phyloP scores from a whole-genome alignment of 257 asterid genomes.

The Penstemon davidsonii region DNA sequence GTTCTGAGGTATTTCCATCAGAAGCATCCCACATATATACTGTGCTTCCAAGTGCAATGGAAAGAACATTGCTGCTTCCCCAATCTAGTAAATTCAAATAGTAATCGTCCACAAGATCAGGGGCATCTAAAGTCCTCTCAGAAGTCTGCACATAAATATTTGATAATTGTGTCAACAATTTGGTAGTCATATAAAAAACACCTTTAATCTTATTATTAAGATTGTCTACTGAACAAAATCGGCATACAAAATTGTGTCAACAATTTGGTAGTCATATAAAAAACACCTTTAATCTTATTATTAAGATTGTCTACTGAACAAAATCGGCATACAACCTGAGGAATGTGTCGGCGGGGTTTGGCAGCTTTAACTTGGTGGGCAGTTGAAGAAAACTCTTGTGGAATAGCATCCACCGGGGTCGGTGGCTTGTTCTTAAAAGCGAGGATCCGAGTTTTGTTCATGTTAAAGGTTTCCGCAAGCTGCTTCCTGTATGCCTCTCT shows the following conservation, averaged over 20 bases:
- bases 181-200: background rate
- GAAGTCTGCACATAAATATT: constrained; percentile 63
- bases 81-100: constrained; percentile 86
- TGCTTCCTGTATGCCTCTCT: constrained; percentile 81
- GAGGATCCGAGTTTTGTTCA: constrained; percentile 79
- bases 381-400: constrained; percentile 45
- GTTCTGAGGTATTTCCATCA: constrained; percentile 72
- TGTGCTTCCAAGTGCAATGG: constrained; percentile 82
- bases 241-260: constrained; percentile 27
- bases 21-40: constrained; percentile 95
- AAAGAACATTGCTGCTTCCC: constrained; percentile 90
- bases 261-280: background rate
- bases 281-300: background rate
- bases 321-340: constrained; percentile 55
- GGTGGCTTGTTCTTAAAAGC: constrained; percentile 96
- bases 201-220: background rate
- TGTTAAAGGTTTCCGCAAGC: constrained; percentile 83
- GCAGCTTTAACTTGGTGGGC: constrained; percentile 53
- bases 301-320: too few species aligned
- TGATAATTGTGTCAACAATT: constrained; percentile 17
- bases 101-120: constrained; percentile 84
- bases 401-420: constrained; percentile 56
- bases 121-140: constrained; percentile 94
- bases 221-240: too few species aligned
- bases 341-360: constrained; percentile 78